A percentile compares a stretch with the other conserved stretches of the same genome.
Evolutionary conservation across 305 asterid genomes (phyloP).

Genomic region (Fraxinus greggii): DNA sequence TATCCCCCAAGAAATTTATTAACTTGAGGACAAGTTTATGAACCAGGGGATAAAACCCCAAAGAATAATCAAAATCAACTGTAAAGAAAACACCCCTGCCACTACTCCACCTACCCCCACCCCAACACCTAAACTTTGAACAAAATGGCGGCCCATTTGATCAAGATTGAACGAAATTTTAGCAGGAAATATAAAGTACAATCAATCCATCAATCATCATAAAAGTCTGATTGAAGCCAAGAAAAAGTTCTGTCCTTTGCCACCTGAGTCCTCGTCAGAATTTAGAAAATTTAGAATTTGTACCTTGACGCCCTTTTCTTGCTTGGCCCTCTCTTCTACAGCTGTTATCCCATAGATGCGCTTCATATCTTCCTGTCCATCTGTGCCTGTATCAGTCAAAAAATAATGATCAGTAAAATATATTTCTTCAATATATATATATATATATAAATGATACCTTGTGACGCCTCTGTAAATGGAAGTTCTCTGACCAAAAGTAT

Average conservation of each 20-base stretch:
- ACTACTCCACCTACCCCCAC: background rate
- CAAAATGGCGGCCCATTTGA: slow-evolving; percentile 76
- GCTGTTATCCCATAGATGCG: slow-evolving; percentile 99
- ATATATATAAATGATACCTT: slow-evolving; percentile 38
- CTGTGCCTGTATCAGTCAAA: slow-evolving; percentile 56
- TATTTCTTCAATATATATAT: background rate
- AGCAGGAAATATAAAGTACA: slow-evolving; percentile 42
- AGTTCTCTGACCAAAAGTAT: slow-evolving; percentile 88
- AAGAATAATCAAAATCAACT: slow-evolving; percentile 13
- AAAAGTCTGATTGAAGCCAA: slow-evolving; percentile 40
- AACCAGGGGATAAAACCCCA: slow-evolving; percentile 20
- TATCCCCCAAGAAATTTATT: background rate
- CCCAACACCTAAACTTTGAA: background rate
- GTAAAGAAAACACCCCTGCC: slow-evolving; percentile 9
- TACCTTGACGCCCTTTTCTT: slow-evolving; percentile 99
- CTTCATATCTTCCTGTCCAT: slow-evolving; percentile 99
- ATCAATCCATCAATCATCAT: slow-evolving; percentile 54
- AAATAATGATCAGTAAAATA: background rate
- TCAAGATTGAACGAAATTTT: slow-evolving; percentile 35
- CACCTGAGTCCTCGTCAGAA: slow-evolving; percentile 12
- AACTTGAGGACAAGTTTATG: slow-evolving; percentile 16
- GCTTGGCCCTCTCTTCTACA: slow-evolving; percentile 98
- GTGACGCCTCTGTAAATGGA: slow-evolving; percentile 96
- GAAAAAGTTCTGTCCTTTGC: slow-evolving; percentile 3
- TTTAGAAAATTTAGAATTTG: slow-evolving; percentile 16